Base-by-base conservation (phyloP, 306 rosid species). In the Neltuma alba region DNA sequence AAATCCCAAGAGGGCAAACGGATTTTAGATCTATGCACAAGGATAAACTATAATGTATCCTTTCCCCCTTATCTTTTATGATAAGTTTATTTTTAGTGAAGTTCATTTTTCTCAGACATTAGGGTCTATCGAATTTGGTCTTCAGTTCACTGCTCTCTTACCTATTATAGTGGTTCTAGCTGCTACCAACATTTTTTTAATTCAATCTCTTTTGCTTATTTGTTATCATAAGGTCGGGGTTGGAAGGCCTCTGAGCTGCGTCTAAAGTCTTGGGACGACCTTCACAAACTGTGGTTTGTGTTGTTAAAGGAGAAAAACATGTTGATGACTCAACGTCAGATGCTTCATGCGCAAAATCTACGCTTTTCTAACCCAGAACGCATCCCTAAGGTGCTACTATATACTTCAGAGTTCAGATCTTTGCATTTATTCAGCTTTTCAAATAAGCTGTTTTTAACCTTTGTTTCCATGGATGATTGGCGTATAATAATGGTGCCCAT, bases 321-420 rank as follows among this genome's bases (percentile, higher is more conserved):
- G 97, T 73, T 96, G 81, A 96, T 91, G 96, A 93, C 97, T 66
- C 99, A 96, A 48, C 94, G 98, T 6, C 97, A 96, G 85, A 96
- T 96, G 98, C 99, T 96, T 83, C 55, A 91, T 45, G 89, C 99
- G 8, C 98, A 96, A 82, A 91, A 93, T 70, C 88, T 96, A 31
- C 93, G 90, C 28, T 95, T 93, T 83, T 79, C 86, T 41, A 87
- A 93, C 80, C 97, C 98, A 9, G 99, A 96, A 84, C 94, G 98
- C 70, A 75, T 95, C 81, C 94, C 99, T 76, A 93, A 95, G 93
- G 99, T 91, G 62, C 75, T 55, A 21, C 28, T 7, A 9, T 54
- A 2, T 54, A 41, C 70, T 27, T 40, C 52, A 14, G n/a, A 41
- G 65, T 27, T 40, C 52, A 14, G n/a, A 70, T 42, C 36, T 61